A percentile compares a stretch with the other conserved stretches of the same genome.
Evolutionary conservation across 495 filamentous ascomycete genomes (phyloP).

Genomic region (Penicillium roqueforti): DNA sequence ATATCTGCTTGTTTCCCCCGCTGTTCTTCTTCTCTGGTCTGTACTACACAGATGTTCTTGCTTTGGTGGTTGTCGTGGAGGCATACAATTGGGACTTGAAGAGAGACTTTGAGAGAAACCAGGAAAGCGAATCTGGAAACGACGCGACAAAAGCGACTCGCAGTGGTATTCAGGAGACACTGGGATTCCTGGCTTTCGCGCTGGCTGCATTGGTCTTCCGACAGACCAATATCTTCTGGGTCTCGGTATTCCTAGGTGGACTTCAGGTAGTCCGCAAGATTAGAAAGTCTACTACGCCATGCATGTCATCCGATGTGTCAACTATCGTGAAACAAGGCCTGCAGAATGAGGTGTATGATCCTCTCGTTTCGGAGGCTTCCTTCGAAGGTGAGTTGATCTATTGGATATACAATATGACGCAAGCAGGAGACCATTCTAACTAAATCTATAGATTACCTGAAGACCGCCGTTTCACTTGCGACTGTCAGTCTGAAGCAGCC

Average conservation of each 20-base stretch:
- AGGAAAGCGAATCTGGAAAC: slow-evolving; percentile 10
- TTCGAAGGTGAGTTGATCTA: slow-evolving; percentile 48
- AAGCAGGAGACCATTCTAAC: slow-evolving; percentile 21
- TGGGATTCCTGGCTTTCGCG: slow-evolving; percentile 51
- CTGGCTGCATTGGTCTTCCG: slow-evolving; percentile 66
- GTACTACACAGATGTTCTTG: slow-evolving; percentile 85
- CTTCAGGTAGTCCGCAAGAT: slow-evolving; percentile 56
- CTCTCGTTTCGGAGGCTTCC: slow-evolving; percentile 49
- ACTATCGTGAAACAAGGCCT: slow-evolving; percentile 33
- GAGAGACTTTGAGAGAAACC: slow-evolving; percentile 14
- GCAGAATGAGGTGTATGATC: slow-evolving; percentile 62
- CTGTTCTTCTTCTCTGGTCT: slow-evolving; percentile 93
- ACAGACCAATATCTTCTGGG: slow-evolving; percentile 98
- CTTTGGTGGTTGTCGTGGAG: slow-evolving; percentile 57
- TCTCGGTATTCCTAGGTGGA: slow-evolving; percentile 78
- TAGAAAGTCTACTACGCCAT: slow-evolving; percentile 25
- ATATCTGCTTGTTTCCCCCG: slow-evolving; percentile 81
- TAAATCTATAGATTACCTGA: slow-evolving; percentile 50
- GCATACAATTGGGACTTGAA: slow-evolving; percentile 61
- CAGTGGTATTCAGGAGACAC: slow-evolving; percentile 15
- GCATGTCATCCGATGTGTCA: slow-evolving; percentile 18
- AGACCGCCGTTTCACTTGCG: slow-evolving; percentile 55
- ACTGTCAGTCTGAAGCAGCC: slow-evolving; percentile 52
- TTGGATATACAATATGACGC: not conserved
- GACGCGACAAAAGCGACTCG: not conserved